A percentile compares a stretch with the other conserved stretches of the same genome.
phyloP scores from a whole-genome alignment of 352 stramenopile species.

The Globisporangium cederbergense region DNA sequence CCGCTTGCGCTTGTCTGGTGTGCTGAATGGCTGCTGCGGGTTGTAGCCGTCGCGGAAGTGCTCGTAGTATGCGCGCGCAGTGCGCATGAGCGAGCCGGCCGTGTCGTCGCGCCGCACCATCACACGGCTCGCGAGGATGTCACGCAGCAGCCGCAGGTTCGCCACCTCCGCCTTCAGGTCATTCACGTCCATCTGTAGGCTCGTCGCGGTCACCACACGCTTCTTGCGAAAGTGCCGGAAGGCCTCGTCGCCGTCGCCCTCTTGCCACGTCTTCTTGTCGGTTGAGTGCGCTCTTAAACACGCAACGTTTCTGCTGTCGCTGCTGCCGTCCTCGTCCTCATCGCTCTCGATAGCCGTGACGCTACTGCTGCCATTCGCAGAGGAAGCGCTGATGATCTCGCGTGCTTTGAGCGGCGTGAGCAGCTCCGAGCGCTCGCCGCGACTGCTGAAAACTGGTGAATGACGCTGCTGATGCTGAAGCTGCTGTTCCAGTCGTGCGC shows the following conservation, averaged over 20 bases:
- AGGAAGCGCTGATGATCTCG: not conserved
- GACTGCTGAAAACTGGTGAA: not conserved
- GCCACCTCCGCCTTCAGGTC: constrained; percentile 23
- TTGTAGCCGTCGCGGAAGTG: constrained; percentile 13
- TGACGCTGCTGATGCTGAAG: not conserved
- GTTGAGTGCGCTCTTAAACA: not conserved
- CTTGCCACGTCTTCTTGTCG: not conserved
- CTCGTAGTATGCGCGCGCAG: constrained; percentile 9
- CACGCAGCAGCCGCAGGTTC: constrained; percentile 16
- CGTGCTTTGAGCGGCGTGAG: not conserved
- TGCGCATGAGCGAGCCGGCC: constrained; percentile 12
- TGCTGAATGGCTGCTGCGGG: not conserved
- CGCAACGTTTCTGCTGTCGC: not conserved
- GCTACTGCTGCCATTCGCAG: not conserved
- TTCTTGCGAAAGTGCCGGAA: constrained; percentile 16
- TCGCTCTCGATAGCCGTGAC: not conserved
- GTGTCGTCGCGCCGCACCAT: constrained; percentile 13
- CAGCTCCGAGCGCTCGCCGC: not conserved
- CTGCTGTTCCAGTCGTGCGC: not conserved
- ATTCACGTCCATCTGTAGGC: constrained; percentile 22
- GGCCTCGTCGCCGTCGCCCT: not conserved
- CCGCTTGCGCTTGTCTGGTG: constrained; percentile 8
- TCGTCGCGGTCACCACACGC: constrained; percentile 9
- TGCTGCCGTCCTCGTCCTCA: not conserved
- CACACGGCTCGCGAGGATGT: constrained; percentile 17